Evolutionary conservation across 129 eudicot species (phyloP), one percentile per base, ranked within the genome.

Genomic region (Flaveria brownii): DNA sequence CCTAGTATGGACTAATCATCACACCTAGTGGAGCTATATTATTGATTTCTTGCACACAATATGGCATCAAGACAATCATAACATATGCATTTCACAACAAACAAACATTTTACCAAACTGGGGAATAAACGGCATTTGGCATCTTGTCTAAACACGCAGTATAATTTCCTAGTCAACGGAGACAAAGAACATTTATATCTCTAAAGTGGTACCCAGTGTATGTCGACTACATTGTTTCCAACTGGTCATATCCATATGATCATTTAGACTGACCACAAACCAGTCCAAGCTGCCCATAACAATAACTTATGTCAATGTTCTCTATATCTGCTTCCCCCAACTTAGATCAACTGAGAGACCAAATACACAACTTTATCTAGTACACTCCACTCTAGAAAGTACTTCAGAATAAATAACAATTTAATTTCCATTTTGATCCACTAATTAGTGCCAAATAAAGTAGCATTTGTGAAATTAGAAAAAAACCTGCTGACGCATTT

Each of bases 401-500:
- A 76, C 14, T 50, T 67, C 16, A 6, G 42, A 64, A 33, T 47
- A 12, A 36, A n/a, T 33, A 52, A 33, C 49, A 67, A 20, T 14
- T 23, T 77, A 22, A 50, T 39, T 39, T 62, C 10, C 15, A 17
- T 25, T 66, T n/a, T 2, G 41, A 16, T 51, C 45, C 67, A 45
- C 51, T 73, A 36, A 46, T 42, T 25, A 79, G 61, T 57, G 26
- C 30, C 64, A 62, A 52, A 81, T 59, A 51, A 66, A 30, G 33
- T 68, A 13, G 68, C 45, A 62, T 50, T 13, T 15, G 60, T 61
- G 25, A 61, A 41, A 23, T 26, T 6, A 11, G 22, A 63, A 6
- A 73, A 52, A 72, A 71, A 93, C 98, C 97, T 93, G 98, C 68
- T 93, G 88, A 70, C 92, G 86, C 98, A 90, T 90, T 82, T 90